These are phyloP conservation scores for Blastobotrys attinorum DNA, from an alignment of 805 yeast genomes.

Conservation along the genomic window DNA sequence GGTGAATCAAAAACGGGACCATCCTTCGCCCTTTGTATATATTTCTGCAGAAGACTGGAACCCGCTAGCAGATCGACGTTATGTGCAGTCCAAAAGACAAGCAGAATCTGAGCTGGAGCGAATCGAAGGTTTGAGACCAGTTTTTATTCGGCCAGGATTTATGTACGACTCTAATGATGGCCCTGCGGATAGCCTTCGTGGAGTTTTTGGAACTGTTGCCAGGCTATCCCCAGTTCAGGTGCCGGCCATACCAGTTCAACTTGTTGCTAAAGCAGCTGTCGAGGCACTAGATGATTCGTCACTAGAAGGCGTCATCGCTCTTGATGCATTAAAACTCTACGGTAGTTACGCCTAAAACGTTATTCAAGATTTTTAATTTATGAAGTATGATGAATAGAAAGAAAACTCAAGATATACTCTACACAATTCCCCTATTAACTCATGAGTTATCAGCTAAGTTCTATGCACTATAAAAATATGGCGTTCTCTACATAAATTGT, in stretches of 20 bases:
- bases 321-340: slow-evolving; percentile 36
- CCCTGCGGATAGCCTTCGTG: slow-evolving; percentile 5
- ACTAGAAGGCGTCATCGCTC: slow-evolving; percentile 49
- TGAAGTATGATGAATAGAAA: neutral
- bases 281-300: slow-evolving; percentile 44
- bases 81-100: slow-evolving; percentile 65
- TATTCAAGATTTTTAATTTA: neutral
- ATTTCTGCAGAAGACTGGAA: slow-evolving; percentile 72
- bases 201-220: slow-evolving; percentile 1
- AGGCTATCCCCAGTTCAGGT: slow-evolving; percentile 1
- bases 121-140: slow-evolving; percentile 43
- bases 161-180: slow-evolving; percentile 48
- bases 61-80: slow-evolving; percentile 62
- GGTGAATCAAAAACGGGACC: slow-evolving; percentile 17
- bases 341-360: neutral
- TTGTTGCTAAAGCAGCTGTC: slow-evolving; percentile 53
- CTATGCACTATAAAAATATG: no score
- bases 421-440: no score
- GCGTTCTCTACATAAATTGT: no score
- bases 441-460: no score
- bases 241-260: slow-evolving; percentile 38
- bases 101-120: slow-evolving; percentile 54
- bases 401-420: no score
- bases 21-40: slow-evolving; percentile 64
- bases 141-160: slow-evolving; percentile 73